These are phyloP conservation scores for Starmera quercuum DNA, from an alignment of 805 yeast genomes.

Conservation along the genomic window DNA sequence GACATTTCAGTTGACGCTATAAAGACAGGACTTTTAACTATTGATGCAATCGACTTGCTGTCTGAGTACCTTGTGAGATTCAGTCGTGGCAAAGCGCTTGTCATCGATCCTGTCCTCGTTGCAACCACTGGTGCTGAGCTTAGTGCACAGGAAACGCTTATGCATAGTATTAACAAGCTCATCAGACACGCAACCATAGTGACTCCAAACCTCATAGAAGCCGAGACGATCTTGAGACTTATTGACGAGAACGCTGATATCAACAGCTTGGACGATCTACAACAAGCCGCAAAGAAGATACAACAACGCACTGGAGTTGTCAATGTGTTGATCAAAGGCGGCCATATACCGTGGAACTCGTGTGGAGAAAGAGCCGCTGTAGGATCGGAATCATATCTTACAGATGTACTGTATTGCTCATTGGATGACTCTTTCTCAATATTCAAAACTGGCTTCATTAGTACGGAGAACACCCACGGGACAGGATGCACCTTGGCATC, in stretches of 20 bases:
- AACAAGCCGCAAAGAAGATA: slow-evolving; percentile 30
- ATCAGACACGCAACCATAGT: slow-evolving; percentile 49
- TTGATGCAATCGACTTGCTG: slow-evolving; percentile 44
- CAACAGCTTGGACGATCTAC: slow-evolving; percentile 31
- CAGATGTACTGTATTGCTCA: slow-evolving; percentile 48
- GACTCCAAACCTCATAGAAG: slow-evolving; percentile 76
- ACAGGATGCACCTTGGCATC: slow-evolving; percentile 88
- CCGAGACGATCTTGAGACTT: slow-evolving; percentile 31
- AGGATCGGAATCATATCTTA: slow-evolving; percentile 27
- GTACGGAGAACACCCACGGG: slow-evolving; percentile 66
- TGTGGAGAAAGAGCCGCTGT: slow-evolving; percentile 9
- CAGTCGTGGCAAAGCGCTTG: slow-evolving; percentile 30
- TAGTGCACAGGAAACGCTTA: slow-evolving; percentile 39
- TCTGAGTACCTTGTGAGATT: slow-evolving; percentile 24
- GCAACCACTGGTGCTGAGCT: slow-evolving; percentile 70
- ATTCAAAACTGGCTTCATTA: slow-evolving; percentile 37
- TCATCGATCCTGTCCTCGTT: slow-evolving; percentile 80
- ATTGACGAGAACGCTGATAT: slow-evolving; percentile 22
- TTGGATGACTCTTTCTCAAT: slow-evolving; percentile 26
- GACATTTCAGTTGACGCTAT: slow-evolving; percentile 62
- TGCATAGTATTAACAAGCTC: slow-evolving; percentile 33
- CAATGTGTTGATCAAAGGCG: slow-evolving; percentile 71
- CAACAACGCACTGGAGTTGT: slow-evolving; percentile 32
- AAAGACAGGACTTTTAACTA: slow-evolving; percentile 74
- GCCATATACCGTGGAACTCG: slow-evolving; percentile 50